Evolutionary conservation across 169 alveolate species (phyloP), one percentile per base, ranked within the genome.

Genomic region (Eimeria nieschulzi): DNA sequence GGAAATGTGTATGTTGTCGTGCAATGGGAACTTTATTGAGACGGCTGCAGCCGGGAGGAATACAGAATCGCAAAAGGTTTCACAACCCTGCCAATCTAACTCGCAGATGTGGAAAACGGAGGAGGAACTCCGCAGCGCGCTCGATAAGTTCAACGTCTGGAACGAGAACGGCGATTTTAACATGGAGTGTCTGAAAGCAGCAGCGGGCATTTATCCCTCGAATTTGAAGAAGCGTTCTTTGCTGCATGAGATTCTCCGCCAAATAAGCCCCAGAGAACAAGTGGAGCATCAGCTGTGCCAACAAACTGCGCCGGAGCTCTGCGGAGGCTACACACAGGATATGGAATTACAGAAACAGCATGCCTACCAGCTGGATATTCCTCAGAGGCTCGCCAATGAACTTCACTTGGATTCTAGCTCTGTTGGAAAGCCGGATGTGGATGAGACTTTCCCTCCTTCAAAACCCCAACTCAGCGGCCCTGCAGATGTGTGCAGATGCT

Each of bases 141-240:
- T 80, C 6, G 76, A 61, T 17, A 15, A 13, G 59, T 80, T 80
- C 75, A 17, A 17, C 9, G 75, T 80, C 76, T 80, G 88, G 88
- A 80, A 80, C 46, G 88, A 61, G 51, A 80, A 80, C 64, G 75
- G 76, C 25, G 88, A 80, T 13, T 80, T 80, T 56, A 80, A 80
- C 21, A 33, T 80, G n/a, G 88, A 59, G 33, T 80, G 88, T 39
- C 75, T 80, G n/a, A 25, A 25, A 68, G 56, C 26, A 13, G 73
- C 88, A 66, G 59, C 64, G 26, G 61, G 19, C 33, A 80, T 80
- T 66, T 23, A 8, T 59, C 75, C 76, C 63, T 66, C 88, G 19
- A 12, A 19, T 15, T 33, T 61, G 61, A 26, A 59, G 72, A 61
- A 75, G 17, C 19, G 56, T 39, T 80, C 88, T 55, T 17, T 80